phyloP scores from a whole-genome alignment of 352 stramenopile genomes.

The Phytophthora nicotianae region DNA sequence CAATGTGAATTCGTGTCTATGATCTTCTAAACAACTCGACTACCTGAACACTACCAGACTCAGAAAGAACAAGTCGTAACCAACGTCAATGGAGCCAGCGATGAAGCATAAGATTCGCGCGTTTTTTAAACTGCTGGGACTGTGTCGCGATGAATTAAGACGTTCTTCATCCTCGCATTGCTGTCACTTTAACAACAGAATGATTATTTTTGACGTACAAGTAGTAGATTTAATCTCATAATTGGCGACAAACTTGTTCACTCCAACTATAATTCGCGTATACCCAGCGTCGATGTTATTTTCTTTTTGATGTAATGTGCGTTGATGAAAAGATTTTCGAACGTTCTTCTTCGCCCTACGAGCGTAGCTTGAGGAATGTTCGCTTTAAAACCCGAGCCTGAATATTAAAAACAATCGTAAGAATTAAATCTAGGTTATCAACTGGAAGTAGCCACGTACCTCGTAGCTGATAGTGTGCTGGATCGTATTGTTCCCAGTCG shows the following conservation, averaged over 20 bases:
- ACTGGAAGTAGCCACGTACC: conserved; percentile 28
- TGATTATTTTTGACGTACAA: no score
- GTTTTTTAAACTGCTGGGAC: not conserved
- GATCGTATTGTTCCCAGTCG: conserved; percentile 40
- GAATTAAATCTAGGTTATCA: not conserved
- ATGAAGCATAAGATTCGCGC: not conserved
- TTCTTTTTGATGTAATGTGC: no score
- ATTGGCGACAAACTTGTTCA: no score
- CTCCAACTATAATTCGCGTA: no score
- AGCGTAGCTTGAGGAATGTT: conserved; percentile 93
- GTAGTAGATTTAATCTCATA: no score
- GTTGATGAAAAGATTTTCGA: no score
- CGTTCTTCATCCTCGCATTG: no score
- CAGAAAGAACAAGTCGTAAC: not conserved
- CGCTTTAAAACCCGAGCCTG: conserved; percentile 92
- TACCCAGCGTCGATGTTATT: no score
- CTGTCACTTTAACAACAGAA: no score
- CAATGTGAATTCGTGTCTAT: conserved; percentile 7
- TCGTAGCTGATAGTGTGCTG: conserved; percentile 94
- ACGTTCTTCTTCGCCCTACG: conserved; percentile 28
- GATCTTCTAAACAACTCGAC: not conserved
- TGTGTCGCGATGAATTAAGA: no score
- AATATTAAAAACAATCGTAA: conserved; percentile 5
- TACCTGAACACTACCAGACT: not conserved
- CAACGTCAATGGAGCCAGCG: not conserved